Percentiles rank a stretch among this genome's conserved stretches.
These are phyloP conservation scores for Metarhizium humberi DNA, from an alignment of 2,329 filamentous ascomycete genomes.

Conservation along the genomic window DNA sequence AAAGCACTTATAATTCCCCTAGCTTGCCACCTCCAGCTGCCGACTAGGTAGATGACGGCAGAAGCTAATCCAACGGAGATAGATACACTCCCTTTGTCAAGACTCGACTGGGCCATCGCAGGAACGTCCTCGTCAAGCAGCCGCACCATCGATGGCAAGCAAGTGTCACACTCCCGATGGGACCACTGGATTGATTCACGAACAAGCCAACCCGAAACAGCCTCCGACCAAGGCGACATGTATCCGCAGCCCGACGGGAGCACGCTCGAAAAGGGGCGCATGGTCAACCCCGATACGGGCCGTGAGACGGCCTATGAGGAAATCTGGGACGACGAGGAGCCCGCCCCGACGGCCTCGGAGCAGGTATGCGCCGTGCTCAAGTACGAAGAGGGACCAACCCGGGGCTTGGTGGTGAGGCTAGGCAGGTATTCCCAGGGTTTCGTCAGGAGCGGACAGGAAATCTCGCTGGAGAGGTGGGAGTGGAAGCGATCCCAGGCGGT, in stretches of 20 bases:
- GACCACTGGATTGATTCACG: slow-evolving; percentile 52
- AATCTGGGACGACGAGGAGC: not conserved
- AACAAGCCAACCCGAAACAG: slow-evolving; percentile 24
- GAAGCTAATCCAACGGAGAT: slow-evolving; percentile 6
- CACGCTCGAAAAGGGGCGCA: slow-evolving; percentile 48
- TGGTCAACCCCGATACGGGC: slow-evolving; percentile 48
- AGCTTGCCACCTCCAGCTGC: too few relatives aligned
- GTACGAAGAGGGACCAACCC: slow-evolving; percentile 22
- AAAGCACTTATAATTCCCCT: too few relatives aligned
- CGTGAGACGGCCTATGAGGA: slow-evolving; percentile 52
- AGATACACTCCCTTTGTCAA: slow-evolving; percentile 14
- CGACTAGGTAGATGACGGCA: not conserved
- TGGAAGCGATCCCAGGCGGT: slow-evolving; percentile 19
- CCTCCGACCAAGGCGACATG: slow-evolving; percentile 49
- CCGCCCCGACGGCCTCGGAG: not conserved
- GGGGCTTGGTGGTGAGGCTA: slow-evolving; percentile 44
- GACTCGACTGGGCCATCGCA: slow-evolving; percentile 58
- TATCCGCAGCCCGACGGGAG: slow-evolving; percentile 29
- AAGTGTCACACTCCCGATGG: slow-evolving; percentile 35
- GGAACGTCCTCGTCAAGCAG: slow-evolving; percentile 37
- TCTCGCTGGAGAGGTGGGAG: slow-evolving; percentile 47
- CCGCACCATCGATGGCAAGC: slow-evolving; percentile 13
- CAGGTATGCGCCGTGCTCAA: slow-evolving; percentile 29
- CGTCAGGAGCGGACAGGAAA: slow-evolving; percentile 30
- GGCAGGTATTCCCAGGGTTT: slow-evolving; percentile 49